Percentiles rank a stretch among this genome's conserved stretches.
phyloP scores from a whole-genome alignment of 768 basidiomycete species.

The Hydnomerulius pinastri region DNA sequence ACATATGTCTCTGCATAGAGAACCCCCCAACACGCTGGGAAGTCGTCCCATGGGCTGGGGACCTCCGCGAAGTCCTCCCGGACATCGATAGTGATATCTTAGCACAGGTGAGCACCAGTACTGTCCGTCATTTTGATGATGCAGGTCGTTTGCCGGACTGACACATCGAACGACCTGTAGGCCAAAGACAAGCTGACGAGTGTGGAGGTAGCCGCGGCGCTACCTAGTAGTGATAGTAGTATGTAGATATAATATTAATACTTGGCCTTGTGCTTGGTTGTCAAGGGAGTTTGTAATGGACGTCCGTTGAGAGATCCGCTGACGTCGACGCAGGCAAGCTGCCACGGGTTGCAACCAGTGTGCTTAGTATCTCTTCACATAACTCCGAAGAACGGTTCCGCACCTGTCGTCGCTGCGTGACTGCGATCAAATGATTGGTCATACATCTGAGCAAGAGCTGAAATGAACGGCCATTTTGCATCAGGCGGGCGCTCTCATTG shows the following conservation, averaged over 20 bases:
- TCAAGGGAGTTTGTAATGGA: too few relatives aligned
- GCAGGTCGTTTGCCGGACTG: neutral
- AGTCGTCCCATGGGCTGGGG: constrained; percentile 58
- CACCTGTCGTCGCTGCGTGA: too few relatives aligned
- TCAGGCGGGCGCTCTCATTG: too few relatives aligned
- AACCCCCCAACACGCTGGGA: constrained; percentile 77
- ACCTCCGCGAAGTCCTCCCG: constrained; percentile 59
- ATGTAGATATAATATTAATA: constrained; percentile 20
- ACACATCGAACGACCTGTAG: constrained; percentile 24
- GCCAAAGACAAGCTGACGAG: constrained; percentile 27
- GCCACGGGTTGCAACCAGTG: too few relatives aligned
- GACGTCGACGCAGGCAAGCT: too few relatives aligned
- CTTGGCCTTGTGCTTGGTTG: too few relatives aligned
- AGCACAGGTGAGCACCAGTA: constrained; percentile 48
- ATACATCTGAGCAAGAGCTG: too few relatives aligned
- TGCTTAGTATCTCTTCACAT: too few relatives aligned
- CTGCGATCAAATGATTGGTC: too few relatives aligned
- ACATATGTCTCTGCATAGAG: constrained; percentile 76
- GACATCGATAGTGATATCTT: constrained; percentile 62
- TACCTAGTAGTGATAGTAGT: constrained; percentile 26
- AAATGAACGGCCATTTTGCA: too few relatives aligned
- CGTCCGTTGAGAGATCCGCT: too few relatives aligned
- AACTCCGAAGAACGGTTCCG: too few relatives aligned
- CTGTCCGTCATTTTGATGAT: neutral
- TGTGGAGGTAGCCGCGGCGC: constrained; percentile 17